Evolutionary conservation across 257 asterid species (phyloP), one percentile per base, ranked within the genome.

Genomic region (Dorcoceras hygrometricum): DNA sequence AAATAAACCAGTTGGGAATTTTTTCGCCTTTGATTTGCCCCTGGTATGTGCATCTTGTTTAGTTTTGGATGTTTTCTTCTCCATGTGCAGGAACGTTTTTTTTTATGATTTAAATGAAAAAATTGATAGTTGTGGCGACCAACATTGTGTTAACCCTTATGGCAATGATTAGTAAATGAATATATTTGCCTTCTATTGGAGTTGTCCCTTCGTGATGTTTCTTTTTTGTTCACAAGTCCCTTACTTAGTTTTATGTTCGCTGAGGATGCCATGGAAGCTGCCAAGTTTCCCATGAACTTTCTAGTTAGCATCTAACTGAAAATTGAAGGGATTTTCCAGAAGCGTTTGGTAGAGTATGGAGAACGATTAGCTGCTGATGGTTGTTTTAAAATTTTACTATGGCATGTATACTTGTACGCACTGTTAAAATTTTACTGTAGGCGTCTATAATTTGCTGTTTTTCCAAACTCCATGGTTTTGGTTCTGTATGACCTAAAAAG

Each of bases 21-120:
- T 94, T 67, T 43, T 2, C 73, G 95, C 92, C 67, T 90, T 94
- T 74, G 99, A 94, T 78, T 71, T 94, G 84, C 99, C 99, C 53
- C 62, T 94, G 97, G 98, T 93, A 84, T 69, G 95, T 71, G 23
- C 64, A 10, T 19, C 63, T 65, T 39, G 27, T 71, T 62, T 57
- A 28, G 23, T 62, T 65, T 59, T 61, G 6, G 51, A 43, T 43
- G 5, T 6, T 12, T 43, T 43, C 1, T 43, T 3, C 19, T 43
- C 19, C 12, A 0, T 43, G 51, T 43, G 19, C 19, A 4, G 19
- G 4, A 39, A 43, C 14, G 1, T 0, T 43, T 43, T 3, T 9
- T 14, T 43, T 43, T 12, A 12, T 4, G 51, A 6, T 43, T 43
- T 43, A 43, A 11, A 36, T 36, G 51, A 14, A 2, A 7, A 31